Percentiles rank a stretch among this genome's conserved stretches.
Conservation (phyloP, 306 rosid genomes). For the Gynostemma pentaphyllum region DNA sequence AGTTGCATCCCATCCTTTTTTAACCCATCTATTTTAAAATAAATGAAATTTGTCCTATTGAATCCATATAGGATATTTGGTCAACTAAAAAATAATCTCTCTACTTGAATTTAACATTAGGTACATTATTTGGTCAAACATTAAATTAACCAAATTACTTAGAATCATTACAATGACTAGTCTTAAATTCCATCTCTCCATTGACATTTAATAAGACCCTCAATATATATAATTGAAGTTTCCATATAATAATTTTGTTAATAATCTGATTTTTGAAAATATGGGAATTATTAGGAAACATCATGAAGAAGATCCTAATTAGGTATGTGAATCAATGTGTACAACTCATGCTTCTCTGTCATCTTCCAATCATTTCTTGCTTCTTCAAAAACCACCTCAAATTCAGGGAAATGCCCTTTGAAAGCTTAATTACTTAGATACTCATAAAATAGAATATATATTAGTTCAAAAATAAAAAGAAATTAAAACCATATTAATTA, state of each 20-base stretch:
- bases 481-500: background rate
- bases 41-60: too few relatives aligned
- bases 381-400: background rate
- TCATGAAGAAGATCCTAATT: slow-evolving; percentile 9
- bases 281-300: background rate
- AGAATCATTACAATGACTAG: background rate
- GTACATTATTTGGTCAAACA: background rate
- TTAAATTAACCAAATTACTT: background rate
- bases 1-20: too few relatives aligned
- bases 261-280: background rate
- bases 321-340: slow-evolving; percentile 8
- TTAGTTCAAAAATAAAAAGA: background rate
- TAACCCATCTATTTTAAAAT: too few relatives aligned
- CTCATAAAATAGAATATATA: background rate
- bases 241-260: background rate
- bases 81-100: too few relatives aligned
- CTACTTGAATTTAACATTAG: background rate
- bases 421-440: background rate
- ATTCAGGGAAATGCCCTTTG: background rate
- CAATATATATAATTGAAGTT: background rate
- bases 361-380: slow-evolving; percentile 20
- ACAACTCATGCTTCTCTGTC: slow-evolving; percentile 32
- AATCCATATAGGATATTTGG: too few relatives aligned
- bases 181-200: background rate
- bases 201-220: background rate